Conservation (phyloP, 768 basidiomycete genomes). For the Russula ochroleuca region DNA sequence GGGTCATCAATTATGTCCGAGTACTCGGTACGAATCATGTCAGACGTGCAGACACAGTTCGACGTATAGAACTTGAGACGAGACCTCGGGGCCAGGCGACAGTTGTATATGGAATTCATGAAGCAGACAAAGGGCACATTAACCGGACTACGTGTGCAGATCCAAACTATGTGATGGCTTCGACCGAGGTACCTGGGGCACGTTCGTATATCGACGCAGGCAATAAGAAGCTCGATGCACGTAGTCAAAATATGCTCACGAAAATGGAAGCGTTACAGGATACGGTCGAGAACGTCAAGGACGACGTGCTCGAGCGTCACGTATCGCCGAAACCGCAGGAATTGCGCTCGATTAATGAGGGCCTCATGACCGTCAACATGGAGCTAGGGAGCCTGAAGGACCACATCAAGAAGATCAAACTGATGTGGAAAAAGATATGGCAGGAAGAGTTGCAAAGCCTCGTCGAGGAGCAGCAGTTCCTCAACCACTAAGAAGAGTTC, state of each 20-base stretch:
- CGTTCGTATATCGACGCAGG: conserved; percentile 87
- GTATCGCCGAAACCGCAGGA: conserved; percentile 74
- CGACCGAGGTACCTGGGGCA: conserved; percentile 75
- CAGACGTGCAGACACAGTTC: conserved; percentile 86
- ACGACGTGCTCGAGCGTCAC: conserved; percentile 87
- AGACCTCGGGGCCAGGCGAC: conserved; percentile 89
- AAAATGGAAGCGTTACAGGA: conserved; percentile 93
- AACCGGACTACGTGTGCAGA: conserved; percentile 72
- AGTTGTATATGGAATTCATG: conserved; percentile 93
- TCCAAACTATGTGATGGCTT: conserved; percentile 80
- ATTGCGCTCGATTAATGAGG: conserved; percentile 66
- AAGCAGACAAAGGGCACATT: conserved; percentile 86
- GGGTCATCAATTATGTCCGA: conserved; percentile 72
- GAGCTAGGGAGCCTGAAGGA: conserved; percentile 76
- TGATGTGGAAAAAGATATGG: conserved; percentile 99
- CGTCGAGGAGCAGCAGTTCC: conserved; percentile 93
- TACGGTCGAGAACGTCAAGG: conserved; percentile 81
- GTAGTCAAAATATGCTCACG: conserved; percentile 86
- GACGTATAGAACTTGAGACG: conserved; percentile 91
- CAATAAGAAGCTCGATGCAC: conserved; percentile 84
- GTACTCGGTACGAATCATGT: conserved; percentile 66
- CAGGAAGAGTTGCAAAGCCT: conserved; percentile 93
- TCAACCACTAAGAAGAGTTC: conserved; percentile 90
- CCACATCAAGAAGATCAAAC: conserved; percentile 85
- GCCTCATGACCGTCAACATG: conserved; percentile 57